A percentile compares a stretch with the other conserved stretches of the same genome.
phyloP scores from a whole-genome alignment of 805 yeast genomes.

The Wickerhamiella brachini region DNA sequence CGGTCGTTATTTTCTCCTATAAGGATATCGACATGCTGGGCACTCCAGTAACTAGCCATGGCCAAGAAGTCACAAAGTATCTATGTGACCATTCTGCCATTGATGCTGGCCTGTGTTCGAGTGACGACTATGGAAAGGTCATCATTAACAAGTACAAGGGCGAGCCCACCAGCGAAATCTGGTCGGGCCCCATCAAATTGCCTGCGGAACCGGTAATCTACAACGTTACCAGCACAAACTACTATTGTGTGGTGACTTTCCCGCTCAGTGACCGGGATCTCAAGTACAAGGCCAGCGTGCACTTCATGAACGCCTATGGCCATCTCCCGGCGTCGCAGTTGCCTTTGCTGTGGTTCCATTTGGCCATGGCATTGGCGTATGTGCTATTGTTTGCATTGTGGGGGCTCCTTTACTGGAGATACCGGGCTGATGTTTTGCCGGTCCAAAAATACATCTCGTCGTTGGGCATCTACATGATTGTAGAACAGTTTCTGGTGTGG shows the following conservation, averaged over 20 bases:
- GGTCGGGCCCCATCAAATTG: not conserved
- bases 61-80: conserved; percentile 31
- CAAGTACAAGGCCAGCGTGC: conserved; percentile 51
- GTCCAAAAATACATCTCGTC: conserved; percentile 84
- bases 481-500: conserved; percentile 81
- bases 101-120: conserved; percentile 39
- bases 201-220: conserved; percentile 36
- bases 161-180: conserved; percentile 38
- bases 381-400: conserved; percentile 71
- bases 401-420: conserved; percentile 72
- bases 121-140: conserved; percentile 45
- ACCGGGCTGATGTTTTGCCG: conserved; percentile 75
- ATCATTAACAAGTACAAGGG: conserved; percentile 39
- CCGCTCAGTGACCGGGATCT: conserved; percentile 27
- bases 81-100: conserved; percentile 66
- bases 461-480: conserved; percentile 66
- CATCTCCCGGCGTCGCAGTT: conserved; percentile 78
- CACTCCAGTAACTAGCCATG: conserved; percentile 28
- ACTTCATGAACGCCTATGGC: conserved; percentile 88
- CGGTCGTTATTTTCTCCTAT: conserved; percentile 73
- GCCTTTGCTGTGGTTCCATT: conserved; percentile 82
- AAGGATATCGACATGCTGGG: conserved; percentile 65
- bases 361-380: conserved; percentile 69
- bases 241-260: conserved; percentile 76
- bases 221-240: conserved; percentile 63